Percentiles rank a stretch among this genome's conserved stretches.
These are phyloP conservation scores for Mortierella sp. DNA, from an alignment of 371 early-diverging fungal genomes.

Conservation along the genomic window DNA sequence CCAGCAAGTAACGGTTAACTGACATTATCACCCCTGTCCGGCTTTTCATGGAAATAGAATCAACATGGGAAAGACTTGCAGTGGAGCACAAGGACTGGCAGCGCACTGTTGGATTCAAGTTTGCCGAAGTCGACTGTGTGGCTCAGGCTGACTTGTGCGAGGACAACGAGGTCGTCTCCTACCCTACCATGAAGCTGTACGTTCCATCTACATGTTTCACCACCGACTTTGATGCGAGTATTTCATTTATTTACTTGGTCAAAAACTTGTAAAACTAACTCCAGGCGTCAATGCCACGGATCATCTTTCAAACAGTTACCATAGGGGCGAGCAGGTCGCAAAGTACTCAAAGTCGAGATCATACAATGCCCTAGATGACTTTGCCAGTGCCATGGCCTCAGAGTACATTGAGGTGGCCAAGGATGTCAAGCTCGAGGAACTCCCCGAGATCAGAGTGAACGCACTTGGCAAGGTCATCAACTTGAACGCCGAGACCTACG, in stretches of 20 bases:
- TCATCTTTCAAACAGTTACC: conserved; percentile 27
- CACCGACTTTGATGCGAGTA: neutral
- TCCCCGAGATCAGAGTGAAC: conserved; percentile 47
- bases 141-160: conserved; percentile 74
- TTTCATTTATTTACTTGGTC: neutral
- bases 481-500: conserved; percentile 37
- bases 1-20: neutral
- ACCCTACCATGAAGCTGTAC: conserved; percentile 79
- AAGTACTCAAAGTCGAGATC: conserved; percentile 55
- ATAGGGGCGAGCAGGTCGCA: conserved; percentile 72
- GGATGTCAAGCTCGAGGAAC: conserved; percentile 20
- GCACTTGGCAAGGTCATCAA: conserved; percentile 40
- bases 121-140: conserved; percentile 86
- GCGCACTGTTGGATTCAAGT: conserved; percentile 65
- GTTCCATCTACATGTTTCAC: neutral
- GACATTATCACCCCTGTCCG: neutral
- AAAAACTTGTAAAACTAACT: neutral
- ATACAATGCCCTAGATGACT: conserved; percentile 21
- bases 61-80: conserved; percentile 65
- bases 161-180: conserved; percentile 68
- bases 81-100: conserved; percentile 58
- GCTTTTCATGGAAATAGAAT: conserved; percentile 50
- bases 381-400: conserved; percentile 25
- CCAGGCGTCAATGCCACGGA: neutral
- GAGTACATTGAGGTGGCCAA: conserved; percentile 49